Conservation (phyloP, 2,329 filamentous ascomycete species). For the Amphichorda felina region DNA sequence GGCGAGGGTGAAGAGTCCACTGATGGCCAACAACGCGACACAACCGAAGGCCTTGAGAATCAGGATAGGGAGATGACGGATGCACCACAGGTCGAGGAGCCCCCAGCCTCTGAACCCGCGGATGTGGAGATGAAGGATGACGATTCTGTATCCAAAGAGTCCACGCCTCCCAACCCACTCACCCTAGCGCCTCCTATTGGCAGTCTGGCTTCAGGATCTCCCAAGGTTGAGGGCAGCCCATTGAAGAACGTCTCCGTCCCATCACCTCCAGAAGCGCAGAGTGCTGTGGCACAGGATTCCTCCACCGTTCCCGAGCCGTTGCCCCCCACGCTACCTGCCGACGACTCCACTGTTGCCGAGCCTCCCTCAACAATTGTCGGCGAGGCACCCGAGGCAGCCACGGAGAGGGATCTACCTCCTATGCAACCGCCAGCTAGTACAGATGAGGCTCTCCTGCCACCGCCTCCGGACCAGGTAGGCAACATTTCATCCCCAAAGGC, state of each 20-base stretch:
- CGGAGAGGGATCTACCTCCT: slow-evolving; percentile 15
- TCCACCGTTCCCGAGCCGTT: neutral
- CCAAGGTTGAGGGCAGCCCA: slow-evolving; percentile 35
- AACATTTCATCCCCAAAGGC: slow-evolving; percentile 18
- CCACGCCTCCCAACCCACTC: slow-evolving; percentile 15
- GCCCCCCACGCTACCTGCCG: slow-evolving; percentile 1
- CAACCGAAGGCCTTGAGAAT: slow-evolving; percentile 13
- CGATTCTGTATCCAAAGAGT: slow-evolving; percentile 10
- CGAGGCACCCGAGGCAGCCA: slow-evolving; percentile 13
- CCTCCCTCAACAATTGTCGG: slow-evolving; percentile 18
- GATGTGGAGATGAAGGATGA: slow-evolving; percentile 16
- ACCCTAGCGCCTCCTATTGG: slow-evolving; percentile 17
- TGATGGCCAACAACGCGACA: slow-evolving; percentile 29
- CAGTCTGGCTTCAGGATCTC: slow-evolving; percentile 14
- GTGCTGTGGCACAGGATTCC: neutral
- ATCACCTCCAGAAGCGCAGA: slow-evolving; percentile 22
- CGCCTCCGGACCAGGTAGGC: slow-evolving; percentile 25
- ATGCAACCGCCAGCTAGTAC: neutral
- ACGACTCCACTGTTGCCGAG: slow-evolving; percentile 14
- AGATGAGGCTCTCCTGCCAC: slow-evolving; percentile 16
- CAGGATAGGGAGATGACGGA: slow-evolving; percentile 27
- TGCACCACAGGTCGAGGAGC: slow-evolving; percentile 13
- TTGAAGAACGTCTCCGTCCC: slow-evolving; percentile 37
- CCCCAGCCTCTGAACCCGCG: slow-evolving; percentile 6
- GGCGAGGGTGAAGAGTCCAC: slow-evolving; percentile 34